These are phyloP conservation scores for Serendipita sp. DNA, from an alignment of 1,284 basidiomycete species.

Conservation along the genomic window DNA sequence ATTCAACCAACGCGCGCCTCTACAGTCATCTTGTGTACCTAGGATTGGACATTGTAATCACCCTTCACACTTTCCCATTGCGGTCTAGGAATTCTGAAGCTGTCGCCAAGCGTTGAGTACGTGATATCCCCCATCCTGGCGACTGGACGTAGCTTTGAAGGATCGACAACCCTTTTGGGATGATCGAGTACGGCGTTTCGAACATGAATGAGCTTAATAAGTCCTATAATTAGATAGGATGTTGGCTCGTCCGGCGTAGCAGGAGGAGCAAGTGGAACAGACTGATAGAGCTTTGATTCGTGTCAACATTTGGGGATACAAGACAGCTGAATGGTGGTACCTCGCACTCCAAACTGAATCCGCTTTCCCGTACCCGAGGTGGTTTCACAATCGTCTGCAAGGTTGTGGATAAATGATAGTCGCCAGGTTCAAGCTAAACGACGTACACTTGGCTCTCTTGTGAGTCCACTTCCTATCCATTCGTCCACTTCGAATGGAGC, in stretches of 20 bases:
- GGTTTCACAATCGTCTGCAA: constrained; percentile 38
- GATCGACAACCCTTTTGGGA: constrained; percentile 34
- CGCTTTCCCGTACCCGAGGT: constrained; percentile 55
- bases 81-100: constrained; percentile 42
- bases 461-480: constrained; percentile 62
- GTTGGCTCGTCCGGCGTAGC: constrained; percentile 27
- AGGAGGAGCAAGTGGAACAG: constrained; percentile 46
- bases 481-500: constrained; percentile 52
- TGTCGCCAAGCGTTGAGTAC: constrained; percentile 41
- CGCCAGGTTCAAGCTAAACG: too few species aligned
- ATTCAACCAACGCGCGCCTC: background rate
- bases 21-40: background rate
- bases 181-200: constrained; percentile 33
- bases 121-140: constrained; percentile 48
- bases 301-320: background rate
- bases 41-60: constrained; percentile 12
- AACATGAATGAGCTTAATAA: constrained; percentile 50
- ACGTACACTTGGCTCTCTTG: constrained; percentile 40
- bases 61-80: constrained; percentile 42
- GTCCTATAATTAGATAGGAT: constrained; percentile 47
- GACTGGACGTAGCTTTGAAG: constrained; percentile 43
- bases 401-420: background rate
- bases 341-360: constrained; percentile 60
- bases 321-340: constrained; percentile 19
- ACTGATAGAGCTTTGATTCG: constrained; percentile 26